A percentile compares a stretch with the other conserved stretches of the same genome.
These are phyloP conservation scores for Phytophthora pistaciae DNA, from an alignment of 352 stramenopile genomes.

Conservation along the genomic window DNA sequence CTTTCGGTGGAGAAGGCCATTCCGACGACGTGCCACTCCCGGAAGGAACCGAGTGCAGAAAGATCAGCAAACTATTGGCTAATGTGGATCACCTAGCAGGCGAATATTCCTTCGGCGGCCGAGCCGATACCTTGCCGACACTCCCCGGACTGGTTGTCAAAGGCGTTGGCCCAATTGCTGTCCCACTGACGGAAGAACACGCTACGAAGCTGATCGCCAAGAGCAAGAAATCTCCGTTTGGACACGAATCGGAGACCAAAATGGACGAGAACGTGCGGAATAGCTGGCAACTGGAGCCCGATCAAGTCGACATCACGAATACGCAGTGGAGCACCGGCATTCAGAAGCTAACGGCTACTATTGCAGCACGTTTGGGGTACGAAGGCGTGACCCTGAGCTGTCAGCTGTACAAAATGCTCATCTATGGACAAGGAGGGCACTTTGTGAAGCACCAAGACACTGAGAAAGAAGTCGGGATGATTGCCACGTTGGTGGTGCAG, in stretches of 20 bases:
- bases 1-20: background rate
- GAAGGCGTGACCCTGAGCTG: background rate
- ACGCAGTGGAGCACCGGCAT: background rate
- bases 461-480: conserved; percentile 58
- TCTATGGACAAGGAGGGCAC: background rate
- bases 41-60: background rate
- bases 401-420: background rate
- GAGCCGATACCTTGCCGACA: background rate
- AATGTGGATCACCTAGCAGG: background rate
- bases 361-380: background rate
- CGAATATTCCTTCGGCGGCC: background rate
- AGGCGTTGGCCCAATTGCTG: background rate
- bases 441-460: conserved; percentile 53
- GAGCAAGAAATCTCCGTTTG: background rate
- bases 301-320: background rate
- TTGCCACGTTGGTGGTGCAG: conserved; percentile 50
- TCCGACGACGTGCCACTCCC: background rate
- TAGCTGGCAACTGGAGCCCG: background rate
- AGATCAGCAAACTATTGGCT: background rate
- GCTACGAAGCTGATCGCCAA: background rate
- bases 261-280: background rate
- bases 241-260: background rate
- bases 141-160: background rate
- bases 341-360: background rate
- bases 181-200: background rate